Evolutionary conservation across 495 filamentous ascomycete species (phyloP).

Genomic region (Saxispiralis lemnorum): DNA sequence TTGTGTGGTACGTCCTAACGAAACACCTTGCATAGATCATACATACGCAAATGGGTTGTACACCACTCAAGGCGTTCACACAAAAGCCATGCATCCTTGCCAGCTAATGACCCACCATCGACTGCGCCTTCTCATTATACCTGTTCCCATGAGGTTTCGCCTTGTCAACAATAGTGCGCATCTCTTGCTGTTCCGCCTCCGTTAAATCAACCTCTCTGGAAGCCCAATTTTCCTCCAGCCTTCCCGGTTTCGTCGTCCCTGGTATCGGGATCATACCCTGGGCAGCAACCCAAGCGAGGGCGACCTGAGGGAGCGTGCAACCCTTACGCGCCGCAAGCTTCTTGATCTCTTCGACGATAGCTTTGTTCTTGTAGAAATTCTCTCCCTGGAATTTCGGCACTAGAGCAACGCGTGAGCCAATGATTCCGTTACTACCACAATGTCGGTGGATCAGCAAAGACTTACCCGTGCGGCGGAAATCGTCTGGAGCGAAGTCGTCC

Average conservation of each 20-base stretch:
- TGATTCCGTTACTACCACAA: too few relatives aligned
- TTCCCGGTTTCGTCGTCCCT: conserved; percentile 20
- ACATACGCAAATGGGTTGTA: too few relatives aligned
- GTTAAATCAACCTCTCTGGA: conserved; percentile 16
- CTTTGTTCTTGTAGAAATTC: conserved; percentile 36
- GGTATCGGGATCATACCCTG: conserved; percentile 39
- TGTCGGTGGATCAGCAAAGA: conserved; percentile 1
- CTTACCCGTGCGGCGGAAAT: conserved; percentile 26
- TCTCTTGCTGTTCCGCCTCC: conserved; percentile 16
- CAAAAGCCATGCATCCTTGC: neutral
- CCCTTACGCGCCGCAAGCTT: conserved; percentile 30
- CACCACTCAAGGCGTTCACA: too few relatives aligned
- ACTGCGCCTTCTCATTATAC: conserved; percentile 21
- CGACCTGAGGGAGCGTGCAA: conserved; percentile 30
- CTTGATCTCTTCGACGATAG: conserved; percentile 30
- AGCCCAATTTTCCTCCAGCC: conserved; percentile 20
- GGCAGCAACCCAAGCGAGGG: conserved; percentile 37
- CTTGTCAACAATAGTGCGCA: conserved; percentile 17
- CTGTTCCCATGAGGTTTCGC: conserved; percentile 17
- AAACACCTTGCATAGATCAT: too few relatives aligned
- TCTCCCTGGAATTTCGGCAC: conserved; percentile 32
- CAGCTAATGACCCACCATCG: conserved; percentile 26
- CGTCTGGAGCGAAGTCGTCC: conserved; percentile 29
- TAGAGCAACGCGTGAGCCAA: neutral
- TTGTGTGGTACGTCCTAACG: too few relatives aligned